phyloP scores from a whole-genome alignment of 441 rosid species.

The Melianthus villosus region DNA sequence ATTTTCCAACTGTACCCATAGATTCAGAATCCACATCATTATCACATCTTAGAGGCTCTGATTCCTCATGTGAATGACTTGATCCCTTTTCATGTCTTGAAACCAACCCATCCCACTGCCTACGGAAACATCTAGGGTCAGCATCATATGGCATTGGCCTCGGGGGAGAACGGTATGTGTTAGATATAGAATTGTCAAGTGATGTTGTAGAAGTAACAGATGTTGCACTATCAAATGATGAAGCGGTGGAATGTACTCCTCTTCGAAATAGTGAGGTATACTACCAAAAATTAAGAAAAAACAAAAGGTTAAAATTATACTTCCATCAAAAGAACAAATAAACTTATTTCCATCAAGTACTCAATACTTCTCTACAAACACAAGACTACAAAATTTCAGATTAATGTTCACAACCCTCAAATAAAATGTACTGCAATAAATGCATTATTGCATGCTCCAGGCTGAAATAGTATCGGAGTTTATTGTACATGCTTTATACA shows the following conservation, averaged over 20 bases:
- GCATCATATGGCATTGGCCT: slow-evolving; percentile 71
- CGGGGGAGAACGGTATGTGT: slow-evolving; percentile 72
- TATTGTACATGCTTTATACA: too few species aligned
- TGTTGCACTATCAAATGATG: slow-evolving; percentile 54
- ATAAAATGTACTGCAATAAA: too few species aligned
- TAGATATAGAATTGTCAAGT: slow-evolving; percentile 64
- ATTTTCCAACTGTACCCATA: slow-evolving; percentile 39
- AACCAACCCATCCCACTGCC: slow-evolving; percentile 57
- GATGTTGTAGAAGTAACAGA: slow-evolving; percentile 43
- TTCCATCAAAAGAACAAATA: background rate
- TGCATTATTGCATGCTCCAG: too few species aligned
- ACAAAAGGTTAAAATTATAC: background rate
- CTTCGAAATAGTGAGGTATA: slow-evolving; percentile 51
- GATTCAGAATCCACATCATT: slow-evolving; percentile 42
- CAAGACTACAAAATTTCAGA: background rate
- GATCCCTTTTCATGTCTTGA: slow-evolving; percentile 62
- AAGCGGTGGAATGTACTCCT: slow-evolving; percentile 47
- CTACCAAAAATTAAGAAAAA: slow-evolving; percentile 28
- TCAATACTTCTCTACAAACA: background rate
- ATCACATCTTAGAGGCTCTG: slow-evolving; percentile 58
- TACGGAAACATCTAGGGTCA: slow-evolving; percentile 34
- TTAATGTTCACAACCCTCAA: too few species aligned
- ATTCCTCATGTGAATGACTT: slow-evolving; percentile 54
- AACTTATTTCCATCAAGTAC: background rate
- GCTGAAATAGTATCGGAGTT: too few species aligned